Base-by-base conservation (phyloP, 164 flowering plant species). In the Liquidambar formosana region DNA sequence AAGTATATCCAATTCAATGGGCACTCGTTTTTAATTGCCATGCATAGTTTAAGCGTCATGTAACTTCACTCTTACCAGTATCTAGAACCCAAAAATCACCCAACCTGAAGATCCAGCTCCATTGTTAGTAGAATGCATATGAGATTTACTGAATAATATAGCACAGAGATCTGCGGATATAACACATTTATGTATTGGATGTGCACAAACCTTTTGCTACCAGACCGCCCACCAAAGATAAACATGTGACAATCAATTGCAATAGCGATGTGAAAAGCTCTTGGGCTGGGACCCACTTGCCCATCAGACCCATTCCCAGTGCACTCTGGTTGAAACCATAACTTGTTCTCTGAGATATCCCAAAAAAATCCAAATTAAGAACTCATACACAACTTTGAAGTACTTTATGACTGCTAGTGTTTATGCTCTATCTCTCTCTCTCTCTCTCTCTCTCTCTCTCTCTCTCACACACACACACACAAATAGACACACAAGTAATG, bases 81-180 rank as follows among this genome's bases (percentile, higher is more conserved):
- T 96, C 99, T 16, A 93, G 80, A 75, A 93, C 92, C 99, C 98
- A 96, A 75, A 96, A 96, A 77, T 96, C 98, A n/a, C 97, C 96
- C 80, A 92, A 75, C 95, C 99, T 95, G 94, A 64, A 83, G 12
- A 69, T 41, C 19, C 66, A 78, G 23, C 14, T 47, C 14, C 61
- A 56, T 28, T n/a, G 38, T 68, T 61, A 73, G 61, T 43, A 12
- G 13, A 43, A 68, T 27, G 15, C 10, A 51, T 12, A 60, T 5
- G 45, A 53, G 3, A 46, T 18, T 25, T 49, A 14, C 41, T 44
- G 46, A 75, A 8, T 5, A 57, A 63, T 8, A 19, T 21, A 41
- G 28, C 10, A 58, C 22, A 64, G 52, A 61, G 19, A 22, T 19
- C 19, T 28, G 18, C 25, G 26, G 38, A 19, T 57, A 1, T 28